Evolutionary conservation across 2,329 filamentous ascomycete species (phyloP).

Genomic region (Verticillium dahliae): DNA sequence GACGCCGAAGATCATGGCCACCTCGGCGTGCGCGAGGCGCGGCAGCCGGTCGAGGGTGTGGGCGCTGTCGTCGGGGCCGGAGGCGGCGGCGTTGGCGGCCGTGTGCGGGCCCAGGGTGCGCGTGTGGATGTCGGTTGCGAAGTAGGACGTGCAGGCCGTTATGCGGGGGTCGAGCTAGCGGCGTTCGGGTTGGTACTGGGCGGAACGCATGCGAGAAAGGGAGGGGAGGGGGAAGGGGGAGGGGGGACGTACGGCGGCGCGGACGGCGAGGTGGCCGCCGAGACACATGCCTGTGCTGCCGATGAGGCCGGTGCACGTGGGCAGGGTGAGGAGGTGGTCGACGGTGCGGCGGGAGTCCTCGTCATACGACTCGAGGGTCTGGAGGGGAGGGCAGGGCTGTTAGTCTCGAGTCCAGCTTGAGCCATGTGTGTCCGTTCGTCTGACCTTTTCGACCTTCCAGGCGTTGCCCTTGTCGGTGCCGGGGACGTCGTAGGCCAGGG

Average conservation of each 20-base stretch:
- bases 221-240: neutral
- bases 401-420: neutral
- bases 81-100: conserved; percentile 38
- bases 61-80: conserved; percentile 28
- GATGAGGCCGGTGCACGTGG: conserved; percentile 73
- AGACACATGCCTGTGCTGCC: conserved; percentile 87
- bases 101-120: conserved; percentile 61
- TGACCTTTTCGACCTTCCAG: conserved; percentile 75
- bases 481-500: conserved; percentile 77
- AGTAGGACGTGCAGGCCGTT: conserved; percentile 75
- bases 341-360: conserved; percentile 65
- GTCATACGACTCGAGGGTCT: conserved; percentile 82
- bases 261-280: conserved; percentile 75
- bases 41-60: conserved; percentile 49
- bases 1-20: conserved; percentile 87
- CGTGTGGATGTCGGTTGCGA: conserved; percentile 85
- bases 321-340: conserved; percentile 62
- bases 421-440: neutral
- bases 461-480: conserved; percentile 85
- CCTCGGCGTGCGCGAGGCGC: conserved; percentile 73
- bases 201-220: no score
- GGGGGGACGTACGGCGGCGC: conserved; percentile 37
- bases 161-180: conserved; percentile 65
- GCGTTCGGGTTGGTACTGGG: neutral
- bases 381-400: neutral